These are phyloP conservation scores for Carex pumila DNA, from an alignment of 176 grass and related monocot genomes.

Conservation along the genomic window DNA sequence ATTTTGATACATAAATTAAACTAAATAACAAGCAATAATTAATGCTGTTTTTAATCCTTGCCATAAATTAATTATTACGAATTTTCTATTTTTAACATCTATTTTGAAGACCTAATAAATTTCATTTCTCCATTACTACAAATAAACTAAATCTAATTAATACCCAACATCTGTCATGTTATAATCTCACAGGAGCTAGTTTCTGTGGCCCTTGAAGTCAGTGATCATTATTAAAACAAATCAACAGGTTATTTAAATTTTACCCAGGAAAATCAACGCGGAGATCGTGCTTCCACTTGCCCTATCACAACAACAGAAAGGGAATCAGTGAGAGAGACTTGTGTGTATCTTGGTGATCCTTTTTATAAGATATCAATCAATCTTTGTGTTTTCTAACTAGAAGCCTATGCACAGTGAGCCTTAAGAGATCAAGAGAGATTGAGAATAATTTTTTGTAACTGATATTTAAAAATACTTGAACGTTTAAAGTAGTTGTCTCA, in stretches of 20 bases:
- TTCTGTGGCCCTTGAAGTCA: neutral
- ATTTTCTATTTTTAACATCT: too few species aligned
- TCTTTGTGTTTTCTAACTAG: neutral
- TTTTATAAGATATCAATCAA: neutral
- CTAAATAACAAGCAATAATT: too few species aligned
- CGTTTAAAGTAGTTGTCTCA: too few species aligned
- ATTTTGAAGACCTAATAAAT: too few species aligned
- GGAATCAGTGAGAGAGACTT: neutral
- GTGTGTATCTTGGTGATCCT: neutral
- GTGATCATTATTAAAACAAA: conserved; percentile 1
- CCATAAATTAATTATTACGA: too few species aligned
- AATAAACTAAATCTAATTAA: neutral
- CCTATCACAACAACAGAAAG: neutral
- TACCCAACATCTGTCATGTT: neutral
- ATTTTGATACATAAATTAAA: neutral
- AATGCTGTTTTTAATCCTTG: neutral
- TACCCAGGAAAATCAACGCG: neutral
- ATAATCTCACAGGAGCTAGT: neutral
- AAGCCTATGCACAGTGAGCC: neutral
- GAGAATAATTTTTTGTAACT: neutral
- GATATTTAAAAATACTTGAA: too few species aligned
- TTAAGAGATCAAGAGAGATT: neutral
- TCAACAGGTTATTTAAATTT: neutral
- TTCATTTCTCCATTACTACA: too few species aligned
- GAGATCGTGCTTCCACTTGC: neutral